Base-by-base conservation (phyloP, 140 eudicot genomes). In the Cichorium intybus region DNA sequence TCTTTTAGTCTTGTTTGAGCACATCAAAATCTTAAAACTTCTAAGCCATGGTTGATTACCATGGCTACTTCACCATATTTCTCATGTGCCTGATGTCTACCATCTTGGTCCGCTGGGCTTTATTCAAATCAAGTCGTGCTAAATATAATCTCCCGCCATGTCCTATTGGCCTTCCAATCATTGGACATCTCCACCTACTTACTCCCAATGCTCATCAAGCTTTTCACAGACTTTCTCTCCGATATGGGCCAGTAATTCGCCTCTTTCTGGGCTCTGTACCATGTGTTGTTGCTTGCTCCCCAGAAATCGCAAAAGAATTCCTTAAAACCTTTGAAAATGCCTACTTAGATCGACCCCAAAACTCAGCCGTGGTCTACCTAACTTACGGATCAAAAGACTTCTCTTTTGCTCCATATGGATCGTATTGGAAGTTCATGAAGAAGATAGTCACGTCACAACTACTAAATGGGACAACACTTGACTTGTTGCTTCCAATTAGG, bases 141-240 rank as follows among this genome's bases (percentile, higher is more conserved):
- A 57, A 60, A 33, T 28, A 47, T 46, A 67, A 6, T 29, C 87
- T 77, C 41, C 91, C 91, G 10, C 87, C 91, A 0, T 75, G 69
- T 59, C 91, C 91, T 0, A 54, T 54, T 4, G 64, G 80, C 20
- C 60, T 84, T 20, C 91, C 91, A 0, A 71, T 84, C 73, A 84
- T 84, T 17, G 87, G 91, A n/a, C 87, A 84, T 59, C 87, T 84
- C 21, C 85, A 84, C 24, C 87, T 84, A 33, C 80, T 84, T 17
- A 56, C 62, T 34, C 82, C 84, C 3, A 71, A 10, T 48, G 79
- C 84, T 31, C 91, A 84, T 71, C 87, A 68, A 61, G 82, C 80
- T 59, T 73, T 84, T 16, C 80, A 76, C 75, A 77, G 54, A 12
- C 74, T 84, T 24, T 77, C 87, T 0, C 10, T 22, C 10, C 69